phyloP scores from a whole-genome alignment of 1,284 basidiomycete species.

The Mrakiaceae sp. region DNA sequence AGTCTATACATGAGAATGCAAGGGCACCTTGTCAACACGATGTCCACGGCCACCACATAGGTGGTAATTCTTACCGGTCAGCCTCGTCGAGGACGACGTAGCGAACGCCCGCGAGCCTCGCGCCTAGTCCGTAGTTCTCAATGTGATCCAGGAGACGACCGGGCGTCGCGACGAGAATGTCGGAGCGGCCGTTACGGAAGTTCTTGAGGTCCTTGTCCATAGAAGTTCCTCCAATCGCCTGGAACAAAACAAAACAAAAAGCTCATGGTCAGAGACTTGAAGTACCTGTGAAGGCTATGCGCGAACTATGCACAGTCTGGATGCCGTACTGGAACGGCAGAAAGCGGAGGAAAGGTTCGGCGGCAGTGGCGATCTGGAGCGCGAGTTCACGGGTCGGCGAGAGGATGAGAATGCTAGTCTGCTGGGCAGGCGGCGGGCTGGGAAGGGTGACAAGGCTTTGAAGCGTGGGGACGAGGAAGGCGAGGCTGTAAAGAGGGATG shows the following conservation, averaged over 20 bases:
- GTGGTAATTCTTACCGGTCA: constrained; percentile 22
- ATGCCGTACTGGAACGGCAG: constrained; percentile 23
- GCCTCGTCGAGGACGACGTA: constrained; percentile 41
- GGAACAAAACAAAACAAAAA: too few relatives aligned
- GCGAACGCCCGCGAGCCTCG: constrained; percentile 26
- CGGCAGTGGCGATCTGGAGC: constrained; percentile 25
- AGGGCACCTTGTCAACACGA: background rate
- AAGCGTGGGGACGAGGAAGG: constrained; percentile 41
- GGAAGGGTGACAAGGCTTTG: constrained; percentile 30
- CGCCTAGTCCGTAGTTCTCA: constrained; percentile 30
- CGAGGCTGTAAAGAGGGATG: constrained; percentile 23
- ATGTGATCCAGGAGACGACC: constrained; percentile 41
- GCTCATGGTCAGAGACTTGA: too few relatives aligned
- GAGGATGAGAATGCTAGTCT: constrained; percentile 31
- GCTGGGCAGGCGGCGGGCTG: constrained; percentile 19
- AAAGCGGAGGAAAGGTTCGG: constrained; percentile 21
- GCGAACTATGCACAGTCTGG: constrained; percentile 24
- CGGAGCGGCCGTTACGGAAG: constrained; percentile 22
- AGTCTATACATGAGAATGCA: constrained; percentile 22
- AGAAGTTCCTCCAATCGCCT: constrained; percentile 38
- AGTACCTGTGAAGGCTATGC: too few relatives aligned
- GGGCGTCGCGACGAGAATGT: constrained; percentile 41
- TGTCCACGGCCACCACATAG: too few relatives aligned
- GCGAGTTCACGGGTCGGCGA: constrained; percentile 42
- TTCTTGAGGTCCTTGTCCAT: constrained; percentile 31